These are phyloP conservation scores for Scleromitrula shiraiana DNA, from an alignment of 2,329 filamentous ascomycete species.

Conservation along the genomic window DNA sequence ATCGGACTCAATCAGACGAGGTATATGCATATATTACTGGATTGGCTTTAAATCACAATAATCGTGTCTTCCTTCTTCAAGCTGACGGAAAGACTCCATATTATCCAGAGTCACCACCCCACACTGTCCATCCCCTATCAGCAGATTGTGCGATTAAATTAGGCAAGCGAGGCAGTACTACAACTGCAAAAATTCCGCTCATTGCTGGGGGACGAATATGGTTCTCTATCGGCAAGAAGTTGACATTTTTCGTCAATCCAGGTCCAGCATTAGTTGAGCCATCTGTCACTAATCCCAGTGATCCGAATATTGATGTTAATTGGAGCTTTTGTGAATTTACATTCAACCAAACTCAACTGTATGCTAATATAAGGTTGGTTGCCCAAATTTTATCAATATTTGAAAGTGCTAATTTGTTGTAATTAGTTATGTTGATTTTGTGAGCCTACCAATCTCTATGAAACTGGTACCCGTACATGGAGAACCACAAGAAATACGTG, in stretches of 20 bases:
- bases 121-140: constrained; percentile 42
- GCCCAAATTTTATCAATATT: no score
- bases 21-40: constrained; percentile 68
- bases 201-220: constrained; percentile 65
- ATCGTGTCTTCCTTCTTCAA: constrained; percentile 52
- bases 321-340: constrained; percentile 68
- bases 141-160: constrained; percentile 56
- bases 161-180: constrained; percentile 51
- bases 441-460: constrained; percentile 54
- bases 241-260: constrained; percentile 64
- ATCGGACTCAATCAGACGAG: constrained; percentile 52
- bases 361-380: constrained; percentile 53
- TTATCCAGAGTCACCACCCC: constrained; percentile 51
- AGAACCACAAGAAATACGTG: constrained; percentile 43
- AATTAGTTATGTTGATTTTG: constrained; percentile 64
- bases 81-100: constrained; percentile 59
- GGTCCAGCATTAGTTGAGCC: constrained; percentile 65
- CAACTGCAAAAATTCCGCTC: constrained; percentile 57
- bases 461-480: constrained; percentile 38
- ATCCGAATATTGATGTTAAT: constrained; percentile 51
- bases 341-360: constrained; percentile 52
- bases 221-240: constrained; percentile 52
- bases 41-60: constrained; percentile 49
- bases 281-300: constrained; percentile 56
- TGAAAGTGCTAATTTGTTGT: not conserved